Conservation (phyloP, 2,329 filamentous ascomycete genomes). For the Penicillium glabrum region DNA sequence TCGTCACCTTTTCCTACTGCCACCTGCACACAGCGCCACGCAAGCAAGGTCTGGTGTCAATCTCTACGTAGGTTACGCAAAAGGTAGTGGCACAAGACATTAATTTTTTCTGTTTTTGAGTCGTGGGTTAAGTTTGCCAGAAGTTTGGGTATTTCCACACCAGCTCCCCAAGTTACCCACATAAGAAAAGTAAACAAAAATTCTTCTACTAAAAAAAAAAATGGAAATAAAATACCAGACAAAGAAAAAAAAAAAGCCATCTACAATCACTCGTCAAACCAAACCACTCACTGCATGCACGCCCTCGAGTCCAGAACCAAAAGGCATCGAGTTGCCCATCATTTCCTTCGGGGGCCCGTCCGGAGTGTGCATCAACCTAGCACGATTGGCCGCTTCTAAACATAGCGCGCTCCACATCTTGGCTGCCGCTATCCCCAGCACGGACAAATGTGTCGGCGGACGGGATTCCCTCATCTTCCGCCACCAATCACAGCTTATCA, state of each 20-base stretch:
- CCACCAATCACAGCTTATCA: constrained; percentile 12
- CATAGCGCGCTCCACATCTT: constrained; percentile 21
- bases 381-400: constrained; percentile 28
- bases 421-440: constrained; percentile 8
- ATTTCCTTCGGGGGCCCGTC: constrained; percentile 9
- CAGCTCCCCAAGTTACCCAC: neutral
- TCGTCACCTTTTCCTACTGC: neutral
- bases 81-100: constrained; percentile 6
- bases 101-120: neutral
- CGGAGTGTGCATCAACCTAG: constrained; percentile 6
- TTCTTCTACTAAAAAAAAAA: neutral
- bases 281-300: neutral
- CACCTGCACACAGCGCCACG: constrained; percentile 15
- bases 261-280: neutral
- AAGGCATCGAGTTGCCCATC: constrained; percentile 5
- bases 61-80: constrained; percentile 8
- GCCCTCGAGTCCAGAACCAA: neutral
- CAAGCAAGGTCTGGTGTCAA: constrained; percentile 19
- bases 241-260: neutral
- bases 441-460: neutral
- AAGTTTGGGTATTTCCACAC: constrained; percentile 2
- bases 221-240: neutral
- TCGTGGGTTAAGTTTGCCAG: neutral
- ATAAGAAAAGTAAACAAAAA: neutral
- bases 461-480: constrained; percentile 6